Base-by-base conservation (phyloP, 2,329 filamentous ascomycete genomes). In the Zasmidium citrigriseum region DNA sequence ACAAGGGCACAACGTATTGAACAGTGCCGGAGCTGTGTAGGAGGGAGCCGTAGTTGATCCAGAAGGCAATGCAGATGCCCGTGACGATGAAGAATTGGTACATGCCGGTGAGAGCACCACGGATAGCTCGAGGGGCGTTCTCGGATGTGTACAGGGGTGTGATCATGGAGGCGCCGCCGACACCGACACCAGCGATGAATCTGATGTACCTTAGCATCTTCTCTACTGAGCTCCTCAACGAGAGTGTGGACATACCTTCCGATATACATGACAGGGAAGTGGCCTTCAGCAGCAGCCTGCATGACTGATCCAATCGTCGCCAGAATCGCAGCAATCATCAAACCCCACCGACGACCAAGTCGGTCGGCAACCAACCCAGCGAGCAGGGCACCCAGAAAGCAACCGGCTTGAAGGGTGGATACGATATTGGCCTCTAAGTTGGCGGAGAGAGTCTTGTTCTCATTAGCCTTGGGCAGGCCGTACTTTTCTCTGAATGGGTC, bases 401-500 rank as follows among this genome's bases (percentile, higher is more conserved):
- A 95, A 49, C 91, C 63, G 11, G 63, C 63, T 45, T 90, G 93
- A 45, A 96, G 82, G 64, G 96, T 93, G 16, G 90, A 89, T 51
- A 95, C 90, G 58, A 93, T 89, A 62, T 65, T 65, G 23, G 63
- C 63, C 54, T 65, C 63, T 38, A 65, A 57, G 29, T 65, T 65
- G 16, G 63, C 63, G 12, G 63, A 65, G 1, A 65, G 52, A 0
- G 54, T 58, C 16, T 48, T 48, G 38, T 65, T 68, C 22, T 71
- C 67, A 4, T 46, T 54, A 0, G 65, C 55, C 5, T 60, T 64
- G 1, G 76, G 70, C 4, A 87, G 75, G 1, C 79, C 77, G 63
- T 85, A 88, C 65, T 83, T 82, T 0, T 74, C 70, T 69, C 84
- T 80, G 63, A 87, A 88, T 4, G 79, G 76, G 16, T 78, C 74